These are phyloP conservation scores for Allium sativum DNA, from an alignment of 106 monocot genomes.

Conservation along the genomic window DNA sequence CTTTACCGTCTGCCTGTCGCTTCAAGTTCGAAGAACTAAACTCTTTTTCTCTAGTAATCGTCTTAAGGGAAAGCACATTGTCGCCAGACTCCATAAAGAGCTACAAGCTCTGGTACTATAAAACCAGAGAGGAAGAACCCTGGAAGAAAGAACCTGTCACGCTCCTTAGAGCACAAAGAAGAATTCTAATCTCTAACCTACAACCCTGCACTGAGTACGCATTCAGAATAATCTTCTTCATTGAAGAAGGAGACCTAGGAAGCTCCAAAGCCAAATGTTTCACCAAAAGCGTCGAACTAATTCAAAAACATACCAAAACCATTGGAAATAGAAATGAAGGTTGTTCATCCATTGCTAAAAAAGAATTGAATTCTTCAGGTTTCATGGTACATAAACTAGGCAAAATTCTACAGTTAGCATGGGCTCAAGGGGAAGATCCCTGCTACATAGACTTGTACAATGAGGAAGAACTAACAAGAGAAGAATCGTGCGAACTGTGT, in stretches of 20 bases:
- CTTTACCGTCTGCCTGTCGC: conserved; percentile 53
- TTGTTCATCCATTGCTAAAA: conserved; percentile 34
- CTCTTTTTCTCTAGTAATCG: conserved; percentile 40
- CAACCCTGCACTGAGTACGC: conserved; percentile 91
- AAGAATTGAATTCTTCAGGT: conserved; percentile 44
- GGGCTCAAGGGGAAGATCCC: conserved; percentile 74
- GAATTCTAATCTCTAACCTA: conserved; percentile 69
- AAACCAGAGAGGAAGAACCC: conserved; percentile 39
- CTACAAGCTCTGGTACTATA: conserved; percentile 79
- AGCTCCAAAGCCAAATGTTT: conserved; percentile 89
- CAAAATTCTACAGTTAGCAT: conserved; percentile 53
- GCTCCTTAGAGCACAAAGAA: conserved; percentile 51
- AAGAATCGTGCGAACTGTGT: conserved; percentile 39
- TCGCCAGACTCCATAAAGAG: conserved; percentile 39
- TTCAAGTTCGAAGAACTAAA: conserved; percentile 58
- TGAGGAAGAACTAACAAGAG: conserved; percentile 53
- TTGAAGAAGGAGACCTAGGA: conserved; percentile 66
- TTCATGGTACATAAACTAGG: conserved; percentile 83
- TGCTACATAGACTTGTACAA: conserved; percentile 42
- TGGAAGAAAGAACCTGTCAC: conserved; percentile 47
- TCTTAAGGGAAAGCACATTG: conserved; percentile 39
- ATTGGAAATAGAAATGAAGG: conserved; percentile 20
- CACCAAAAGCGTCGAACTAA: conserved; percentile 74
- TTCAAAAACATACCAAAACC: too few relatives aligned
- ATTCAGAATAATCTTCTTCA: conserved; percentile 81